Conservation (phyloP, 2,329 filamentous ascomycete genomes). For the Geosmithia flava region DNA sequence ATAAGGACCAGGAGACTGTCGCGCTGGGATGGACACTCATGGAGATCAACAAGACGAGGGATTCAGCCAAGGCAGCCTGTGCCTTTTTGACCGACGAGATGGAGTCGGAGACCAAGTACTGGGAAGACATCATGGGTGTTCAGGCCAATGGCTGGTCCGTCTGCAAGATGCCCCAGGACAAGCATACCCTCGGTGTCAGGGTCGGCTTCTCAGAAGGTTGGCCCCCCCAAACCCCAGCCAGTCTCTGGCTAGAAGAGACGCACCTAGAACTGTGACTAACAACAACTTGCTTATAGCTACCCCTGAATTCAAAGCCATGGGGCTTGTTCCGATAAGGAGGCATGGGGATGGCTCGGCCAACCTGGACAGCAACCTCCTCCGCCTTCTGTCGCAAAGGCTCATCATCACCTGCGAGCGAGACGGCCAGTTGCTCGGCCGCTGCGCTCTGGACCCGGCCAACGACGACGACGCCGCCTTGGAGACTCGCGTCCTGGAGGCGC, state of each 20-base stretch:
- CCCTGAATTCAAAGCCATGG: constrained; percentile 50
- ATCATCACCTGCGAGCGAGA: constrained; percentile 53
- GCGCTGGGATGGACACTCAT: constrained; percentile 66
- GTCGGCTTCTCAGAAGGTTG: constrained; percentile 76
- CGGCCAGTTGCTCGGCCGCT: constrained; percentile 45
- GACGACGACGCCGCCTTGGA: constrained; percentile 44
- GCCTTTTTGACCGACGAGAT: constrained; percentile 66
- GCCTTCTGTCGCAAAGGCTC: constrained; percentile 44
- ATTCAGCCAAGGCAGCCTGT: constrained; percentile 61
- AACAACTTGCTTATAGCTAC: constrained; percentile 25
- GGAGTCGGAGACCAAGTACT: constrained; percentile 71
- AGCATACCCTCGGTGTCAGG: constrained; percentile 66
- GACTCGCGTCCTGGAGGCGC: constrained; percentile 57
- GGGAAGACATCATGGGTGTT: constrained; percentile 73
- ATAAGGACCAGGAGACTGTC: constrained; percentile 42
- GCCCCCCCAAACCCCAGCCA: constrained; percentile 5
- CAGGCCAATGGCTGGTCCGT: constrained; percentile 80
- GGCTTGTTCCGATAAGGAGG: constrained; percentile 69
- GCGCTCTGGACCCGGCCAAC: constrained; percentile 35
- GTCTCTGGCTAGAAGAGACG: neutral
- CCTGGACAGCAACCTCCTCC: constrained; percentile 51
- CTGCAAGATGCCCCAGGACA: constrained; percentile 61
- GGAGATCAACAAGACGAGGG: constrained; percentile 61
- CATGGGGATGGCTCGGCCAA: constrained; percentile 62
- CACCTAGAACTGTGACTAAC: constrained; percentile 12